Conservation (phyloP, 768 basidiomycete genomes). For the Mycena polygramma region DNA sequence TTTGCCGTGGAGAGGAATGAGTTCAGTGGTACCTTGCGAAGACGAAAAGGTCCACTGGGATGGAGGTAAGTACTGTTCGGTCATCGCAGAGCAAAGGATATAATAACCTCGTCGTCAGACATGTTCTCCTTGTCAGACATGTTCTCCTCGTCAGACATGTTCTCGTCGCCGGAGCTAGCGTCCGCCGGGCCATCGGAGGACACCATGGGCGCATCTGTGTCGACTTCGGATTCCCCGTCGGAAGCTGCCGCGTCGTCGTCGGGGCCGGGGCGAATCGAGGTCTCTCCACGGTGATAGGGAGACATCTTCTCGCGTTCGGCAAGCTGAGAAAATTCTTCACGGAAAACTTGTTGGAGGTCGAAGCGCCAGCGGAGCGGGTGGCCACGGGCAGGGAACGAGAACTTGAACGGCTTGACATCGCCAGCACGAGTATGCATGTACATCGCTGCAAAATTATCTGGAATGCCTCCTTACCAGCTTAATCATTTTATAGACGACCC, state of each 20-base stretch:
- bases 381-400: background rate
- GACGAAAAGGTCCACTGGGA: slow-evolving; percentile 1
- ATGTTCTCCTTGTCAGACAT: too few species aligned
- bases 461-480: too few species aligned
- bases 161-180: background rate
- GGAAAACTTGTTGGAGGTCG: background rate
- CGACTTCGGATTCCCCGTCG: background rate
- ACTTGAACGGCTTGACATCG: background rate
- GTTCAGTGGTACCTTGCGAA: background rate
- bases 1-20: background rate
- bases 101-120: background rate
- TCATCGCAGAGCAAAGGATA: background rate
- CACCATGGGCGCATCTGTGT: too few species aligned
- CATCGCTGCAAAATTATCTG: background rate
- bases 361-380: background rate
- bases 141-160: background rate
- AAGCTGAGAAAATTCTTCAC: background rate
- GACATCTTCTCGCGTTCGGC: background rate
- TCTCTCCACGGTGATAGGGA: background rate
- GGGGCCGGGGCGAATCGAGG: background rate
- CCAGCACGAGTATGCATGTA: background rate
- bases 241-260: background rate
- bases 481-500: too few species aligned
- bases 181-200: background rate
- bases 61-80: background rate